A percentile compares a stretch with the other conserved stretches of the same genome.
Conservation (phyloP, 1,284 basidiomycete genomes). For the Cystobasidium sp. region DNA sequence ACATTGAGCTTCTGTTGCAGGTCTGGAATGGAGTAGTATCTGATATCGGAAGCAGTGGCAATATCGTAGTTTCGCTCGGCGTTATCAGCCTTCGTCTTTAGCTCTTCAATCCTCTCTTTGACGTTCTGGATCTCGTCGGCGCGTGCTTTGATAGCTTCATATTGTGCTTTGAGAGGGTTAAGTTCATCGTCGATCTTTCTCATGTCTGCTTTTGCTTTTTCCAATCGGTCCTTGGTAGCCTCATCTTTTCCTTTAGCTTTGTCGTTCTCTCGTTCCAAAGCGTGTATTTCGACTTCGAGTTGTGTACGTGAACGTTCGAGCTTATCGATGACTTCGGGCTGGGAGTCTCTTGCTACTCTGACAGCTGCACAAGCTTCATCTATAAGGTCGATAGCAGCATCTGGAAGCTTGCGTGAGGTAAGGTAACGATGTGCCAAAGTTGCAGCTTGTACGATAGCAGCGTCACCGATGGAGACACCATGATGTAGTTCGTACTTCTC, state of each 20-base stretch:
- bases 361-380: constrained; percentile 90
- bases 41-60: constrained; percentile 81
- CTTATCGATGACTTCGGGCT: constrained; percentile 91
- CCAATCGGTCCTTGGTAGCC: constrained; percentile 85
- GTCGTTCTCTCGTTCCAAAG: constrained; percentile 66
- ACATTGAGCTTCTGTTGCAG: constrained; percentile 71
- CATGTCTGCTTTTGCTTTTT: constrained; percentile 75
- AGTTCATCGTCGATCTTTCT: constrained; percentile 87
- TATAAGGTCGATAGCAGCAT: constrained; percentile 61
- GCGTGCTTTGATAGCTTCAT: constrained; percentile 85
- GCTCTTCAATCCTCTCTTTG: constrained; percentile 84
- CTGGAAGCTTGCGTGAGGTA: constrained; percentile 55
- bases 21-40: constrained; percentile 92
- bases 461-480: constrained; percentile 87
- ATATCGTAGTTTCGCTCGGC: constrained; percentile 77
- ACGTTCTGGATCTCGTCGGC: constrained; percentile 83
- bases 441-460: constrained; percentile 86
- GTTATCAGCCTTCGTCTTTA: constrained; percentile 90
- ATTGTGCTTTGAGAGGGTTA: constrained; percentile 82
- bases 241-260: constrained; percentile 79
- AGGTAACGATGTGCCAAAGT: constrained; percentile 93
- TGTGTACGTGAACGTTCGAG: constrained; percentile 91
- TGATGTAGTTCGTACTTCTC: constrained; percentile 73
- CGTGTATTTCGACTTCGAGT: constrained; percentile 94
- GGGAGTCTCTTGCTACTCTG: constrained; percentile 89